Evolutionary conservation across 805 yeast species (phyloP), one percentile per base, ranked within the genome.

Genomic region (Maudiozyma bulderi): DNA sequence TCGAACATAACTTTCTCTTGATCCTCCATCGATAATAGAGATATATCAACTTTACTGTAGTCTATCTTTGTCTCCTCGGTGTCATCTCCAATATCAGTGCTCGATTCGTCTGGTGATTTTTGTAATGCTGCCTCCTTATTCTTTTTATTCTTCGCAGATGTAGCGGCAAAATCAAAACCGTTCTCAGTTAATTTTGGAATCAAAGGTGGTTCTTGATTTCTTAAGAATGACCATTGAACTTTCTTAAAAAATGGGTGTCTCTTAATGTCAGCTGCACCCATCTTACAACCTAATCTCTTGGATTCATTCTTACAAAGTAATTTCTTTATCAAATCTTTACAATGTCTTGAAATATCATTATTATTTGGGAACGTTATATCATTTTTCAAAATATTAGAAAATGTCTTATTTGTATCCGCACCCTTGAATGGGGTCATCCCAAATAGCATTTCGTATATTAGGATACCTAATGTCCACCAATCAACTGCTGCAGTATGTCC

Each of bases 391-490:
- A 93, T 82, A 58, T 88, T 87, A 38, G 90, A 81, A 63, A 93
- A 93, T 0, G 99, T 93, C 56, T 83, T 83, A 60, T 89, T 90
- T 41, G 98, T 76, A 53, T 84, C 89, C 31, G 78, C 71, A 7
- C 99, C 99, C 68, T 93, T 93, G 70, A 91, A 93, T 2, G 99
- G 99, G 0, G 99, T 91, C 10, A 86, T 84, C 2, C 97, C 98
- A 65, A 80, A 90, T 15, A 93, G 70, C 99, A 93, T 93, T 64
- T 93, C 99, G 65, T 80, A 93, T n/a, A 89, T 72, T 58, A 93
- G 74, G 20, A 93, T 90, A 3, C 99, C 99, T 53, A 93, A 71
- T 0, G 99, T 93, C 99, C 99, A 93, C 99, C 99, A 93, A 67
- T 93, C 99, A 11, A 93, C 99, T 0, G 98, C 97, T 8, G 91